Conservation (phyloP, 1,284 basidiomycete species). For the Naganishia albida region DNA sequence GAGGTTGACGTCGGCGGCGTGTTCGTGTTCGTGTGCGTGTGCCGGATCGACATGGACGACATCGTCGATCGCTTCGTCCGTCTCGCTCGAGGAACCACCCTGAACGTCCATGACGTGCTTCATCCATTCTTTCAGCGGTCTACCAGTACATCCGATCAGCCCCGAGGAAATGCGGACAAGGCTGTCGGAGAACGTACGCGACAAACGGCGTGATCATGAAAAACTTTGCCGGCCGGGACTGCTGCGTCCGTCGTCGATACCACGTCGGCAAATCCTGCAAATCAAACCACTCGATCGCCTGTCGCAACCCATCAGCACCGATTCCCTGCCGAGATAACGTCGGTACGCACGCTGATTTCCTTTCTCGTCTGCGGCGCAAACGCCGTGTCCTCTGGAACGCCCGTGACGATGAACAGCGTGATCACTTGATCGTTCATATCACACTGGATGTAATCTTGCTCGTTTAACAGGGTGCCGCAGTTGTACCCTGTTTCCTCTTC, state of each 20-base stretch:
- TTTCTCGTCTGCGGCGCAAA: slow-evolving; percentile 95
- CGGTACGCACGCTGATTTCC: slow-evolving; percentile 86
- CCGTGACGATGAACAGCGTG: slow-evolving; percentile 86
- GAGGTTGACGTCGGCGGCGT: not conserved
- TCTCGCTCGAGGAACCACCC: not conserved
- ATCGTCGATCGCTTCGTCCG: slow-evolving; percentile 9
- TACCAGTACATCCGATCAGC: not conserved
- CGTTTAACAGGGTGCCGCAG: slow-evolving; percentile 68
- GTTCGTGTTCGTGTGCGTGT: not conserved
- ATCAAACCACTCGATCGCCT: slow-evolving; percentile 98
- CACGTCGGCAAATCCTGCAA: slow-evolving; percentile 89
- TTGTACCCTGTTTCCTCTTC: slow-evolving; percentile 93
- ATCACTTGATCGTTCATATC: slow-evolving; percentile 86
- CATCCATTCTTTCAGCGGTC: slow-evolving; percentile 42
- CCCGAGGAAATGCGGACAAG: too few relatives aligned
- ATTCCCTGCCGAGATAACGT: slow-evolving; percentile 13
- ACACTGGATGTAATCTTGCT: slow-evolving; percentile 75
- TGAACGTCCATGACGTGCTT: slow-evolving; percentile 12
- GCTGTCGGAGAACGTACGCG: slow-evolving; percentile 64
- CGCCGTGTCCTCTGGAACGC: slow-evolving; percentile 82
- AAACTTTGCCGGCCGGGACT: slow-evolving; percentile 61
- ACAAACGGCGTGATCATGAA: slow-evolving; percentile 97
- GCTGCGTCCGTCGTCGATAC: slow-evolving; percentile 71
- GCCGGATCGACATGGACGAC: slow-evolving; percentile 15
- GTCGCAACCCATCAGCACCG: slow-evolving; percentile 3